Base-by-base conservation (phyloP, 352 stramenopile genomes). In the Aphanomyces euteiches region DNA sequence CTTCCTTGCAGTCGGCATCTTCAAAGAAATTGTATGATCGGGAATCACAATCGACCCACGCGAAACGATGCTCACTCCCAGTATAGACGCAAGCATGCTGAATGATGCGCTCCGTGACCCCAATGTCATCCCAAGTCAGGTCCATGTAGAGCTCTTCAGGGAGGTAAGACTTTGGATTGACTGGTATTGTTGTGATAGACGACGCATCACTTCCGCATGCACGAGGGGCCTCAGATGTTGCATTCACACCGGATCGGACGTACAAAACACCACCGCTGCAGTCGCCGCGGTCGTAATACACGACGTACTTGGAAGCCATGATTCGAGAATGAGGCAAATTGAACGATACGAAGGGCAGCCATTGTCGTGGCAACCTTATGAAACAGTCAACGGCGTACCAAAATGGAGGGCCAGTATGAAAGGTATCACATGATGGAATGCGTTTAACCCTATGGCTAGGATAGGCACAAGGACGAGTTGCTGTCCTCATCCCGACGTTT, bases 261-360 rank as follows among this genome's bases (percentile, higher is more conserved):
- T 50, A 50, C 10, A 50, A n/a, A n/a, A 50, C 43, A n/a, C 43
- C 43, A n/a, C 43, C 43, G 43, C 43, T 50, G 43, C 43, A 50
- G 43, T 50, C 43, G 43, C 43, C 43, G 2, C 2, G 43, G 0
- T 50, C 43, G 43, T 50, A 50, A 1, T 1, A 12, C 10, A 50
- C 43, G 10, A 50, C 43, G 43, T 50, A 50, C 17, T 50, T 50
- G 43, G 54, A n/a, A n/a, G 10, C 28, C 54, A 60, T 43, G 28
- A 28, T 28, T 28, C 28, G 28, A 28, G 28, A 28, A 28, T 28
- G 28, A 28, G 28, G 28, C 28, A 28, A 28, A 28, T 28, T 28
- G 28, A n/a, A n/a, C 28, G 28, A 28, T 2, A 28, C 28, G 28
- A 28, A 28, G 2, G 28, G 28, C 28, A 28, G 28, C 28, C 28